These are phyloP conservation scores for Rhynchospora breviuscula DNA, from an alignment of 176 grass and related monocot species.

Conservation along the genomic window DNA sequence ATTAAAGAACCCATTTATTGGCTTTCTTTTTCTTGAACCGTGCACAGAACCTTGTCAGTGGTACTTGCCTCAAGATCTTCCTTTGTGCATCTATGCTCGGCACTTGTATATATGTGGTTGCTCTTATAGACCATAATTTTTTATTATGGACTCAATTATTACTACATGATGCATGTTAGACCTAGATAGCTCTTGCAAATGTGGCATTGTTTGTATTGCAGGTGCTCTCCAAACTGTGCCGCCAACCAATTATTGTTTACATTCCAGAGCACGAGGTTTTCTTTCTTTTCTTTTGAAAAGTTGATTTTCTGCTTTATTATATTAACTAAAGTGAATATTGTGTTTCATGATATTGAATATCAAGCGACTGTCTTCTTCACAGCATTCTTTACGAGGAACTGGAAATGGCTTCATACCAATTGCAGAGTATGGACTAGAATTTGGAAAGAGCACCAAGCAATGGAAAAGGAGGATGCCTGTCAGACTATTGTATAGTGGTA, in stretches of 20 bases:
- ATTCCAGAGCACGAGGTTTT: conserved; percentile 87
- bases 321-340: not conserved
- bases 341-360: not conserved
- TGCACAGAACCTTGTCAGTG: not conserved
- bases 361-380: conserved; percentile 24
- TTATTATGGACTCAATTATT: not conserved
- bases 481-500: conserved; percentile 73
- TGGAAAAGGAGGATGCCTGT: conserved; percentile 59
- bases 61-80: not conserved
- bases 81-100: not conserved
- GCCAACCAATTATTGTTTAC: conserved; percentile 77
- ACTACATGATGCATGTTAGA: not conserved
- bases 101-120: not conserved
- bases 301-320: not conserved
- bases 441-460: conserved; percentile 48
- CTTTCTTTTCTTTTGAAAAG: conserved; percentile 3
- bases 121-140: not conserved
- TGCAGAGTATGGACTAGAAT: conserved; percentile 83
- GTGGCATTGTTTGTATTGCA: conserved; percentile 29
- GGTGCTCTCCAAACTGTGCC: conserved; percentile 75
- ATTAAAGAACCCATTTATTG: not conserved
- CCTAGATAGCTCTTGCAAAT: not conserved
- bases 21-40: not conserved
- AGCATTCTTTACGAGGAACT: conserved; percentile 40
- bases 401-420: conserved; percentile 88